phyloP scores from a whole-genome alignment of 345 rosid genomes.

The Corchorus capsularis region DNA sequence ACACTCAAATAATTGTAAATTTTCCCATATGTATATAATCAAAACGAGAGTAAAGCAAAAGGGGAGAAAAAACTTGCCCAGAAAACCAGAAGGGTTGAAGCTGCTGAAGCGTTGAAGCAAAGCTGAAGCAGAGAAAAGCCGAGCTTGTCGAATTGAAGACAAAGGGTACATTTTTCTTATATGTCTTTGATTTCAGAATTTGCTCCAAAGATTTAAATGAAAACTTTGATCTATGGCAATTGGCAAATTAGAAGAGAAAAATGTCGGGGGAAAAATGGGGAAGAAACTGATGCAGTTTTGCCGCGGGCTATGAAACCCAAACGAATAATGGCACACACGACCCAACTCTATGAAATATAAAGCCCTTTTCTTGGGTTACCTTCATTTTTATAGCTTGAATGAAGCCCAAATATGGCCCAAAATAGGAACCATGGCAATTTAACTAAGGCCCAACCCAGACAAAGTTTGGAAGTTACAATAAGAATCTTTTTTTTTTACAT shows the following conservation, averaged over 20 bases:
- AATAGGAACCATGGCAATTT: too few relatives aligned
- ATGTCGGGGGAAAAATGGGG: background rate
- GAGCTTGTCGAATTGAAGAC: constrained; percentile 22
- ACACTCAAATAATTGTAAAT: background rate
- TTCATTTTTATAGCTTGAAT: too few relatives aligned
- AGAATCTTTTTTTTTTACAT: too few relatives aligned
- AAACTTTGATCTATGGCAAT: background rate
- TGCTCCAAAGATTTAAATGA: background rate
- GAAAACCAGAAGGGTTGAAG: constrained; percentile 14
- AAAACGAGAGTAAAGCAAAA: background rate
- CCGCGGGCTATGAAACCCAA: background rate
- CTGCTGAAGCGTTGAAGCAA: constrained; percentile 12
- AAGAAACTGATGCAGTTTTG: background rate
- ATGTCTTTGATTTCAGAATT: background rate
- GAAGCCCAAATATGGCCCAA: too few relatives aligned
- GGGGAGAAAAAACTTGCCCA: background rate
- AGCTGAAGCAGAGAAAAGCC: background rate
- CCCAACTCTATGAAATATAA: background rate
- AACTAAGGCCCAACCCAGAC: too few relatives aligned
- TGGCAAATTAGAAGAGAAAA: background rate
- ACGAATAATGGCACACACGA: background rate
- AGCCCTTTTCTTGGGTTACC: too few relatives aligned
- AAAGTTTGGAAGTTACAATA: too few relatives aligned
- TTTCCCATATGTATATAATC: background rate
- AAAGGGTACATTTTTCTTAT: constrained; percentile 13